Evolutionary conservation across 176 grass and related monocot genomes (phyloP), one percentile per base, ranked within the genome.

Genomic region (Dactylis glomerata): DNA sequence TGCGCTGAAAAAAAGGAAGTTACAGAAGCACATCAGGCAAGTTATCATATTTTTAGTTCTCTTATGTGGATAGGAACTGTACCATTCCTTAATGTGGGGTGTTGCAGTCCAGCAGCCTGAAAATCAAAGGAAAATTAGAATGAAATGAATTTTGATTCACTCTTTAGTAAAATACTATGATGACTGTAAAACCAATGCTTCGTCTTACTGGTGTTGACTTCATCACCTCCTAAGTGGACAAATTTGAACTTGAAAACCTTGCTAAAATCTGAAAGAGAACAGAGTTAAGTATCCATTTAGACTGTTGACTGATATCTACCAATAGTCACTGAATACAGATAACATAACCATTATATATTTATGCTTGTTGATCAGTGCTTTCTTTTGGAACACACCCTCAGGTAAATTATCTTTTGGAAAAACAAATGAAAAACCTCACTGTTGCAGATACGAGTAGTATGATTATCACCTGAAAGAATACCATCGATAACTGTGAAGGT

Each of bases 171-270:
- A 64, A 50, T 51, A 6, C 34, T 37, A 82, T 16, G 57, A 54
- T 41, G 82, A 41, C 61, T 85, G 37, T 59, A 83, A 19, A 77
- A 63, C 44, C 79, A 86, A 47, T 26, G 9, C 42, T 81, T 40
- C n/a, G 30, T 7, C 91, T 91, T 92, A 95, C 96, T 82, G 79
- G 92, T 95, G 68, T 92, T 78, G 24, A 98, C 93, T 93, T 98
- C 96, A 81, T 98, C 93, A 72, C 96, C 96, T 28, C 96, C 96
- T 81, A 98, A 82, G 75, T 98, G 96, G 63, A 98, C 93, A 92
- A 98, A 98, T 54, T 89, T 98, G 77, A 98, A 98, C 74, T 98
- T 98, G 82, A 98, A 98, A 87, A 98, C 78, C 86, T 94, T 95
- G 66, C 91, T 92, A 84, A 95, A 98, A 93, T 98, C 96, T 98